Conservation (phyloP, 352 stramenopile species). For the Peronospora belbahrii region DNA sequence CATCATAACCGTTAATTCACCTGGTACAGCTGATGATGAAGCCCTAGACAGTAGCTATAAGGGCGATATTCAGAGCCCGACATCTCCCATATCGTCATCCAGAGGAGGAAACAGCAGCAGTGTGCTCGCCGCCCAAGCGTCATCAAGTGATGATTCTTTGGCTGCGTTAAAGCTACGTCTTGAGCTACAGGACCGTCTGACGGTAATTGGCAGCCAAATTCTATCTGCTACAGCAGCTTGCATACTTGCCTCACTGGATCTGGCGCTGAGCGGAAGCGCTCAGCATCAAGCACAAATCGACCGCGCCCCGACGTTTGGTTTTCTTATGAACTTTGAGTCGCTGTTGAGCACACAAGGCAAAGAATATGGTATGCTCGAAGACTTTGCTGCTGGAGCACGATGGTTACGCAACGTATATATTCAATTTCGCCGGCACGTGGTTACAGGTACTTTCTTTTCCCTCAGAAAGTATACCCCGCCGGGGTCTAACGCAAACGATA, state of each 20-base stretch:
- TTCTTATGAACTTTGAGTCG: conserved; percentile 79
- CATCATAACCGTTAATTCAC: conserved; percentile 18
- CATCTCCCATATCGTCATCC: conserved; percentile 25
- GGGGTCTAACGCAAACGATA: conserved; percentile 21
- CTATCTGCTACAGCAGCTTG: conserved; percentile 63
- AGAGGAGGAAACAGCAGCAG: conserved; percentile 1
- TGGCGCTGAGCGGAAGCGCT: conserved; percentile 48
- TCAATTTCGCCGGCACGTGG: conserved; percentile 52
- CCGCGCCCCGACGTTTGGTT: conserved; percentile 47
- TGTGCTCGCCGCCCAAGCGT: conserved; percentile 9
- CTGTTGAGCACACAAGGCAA: conserved; percentile 89
- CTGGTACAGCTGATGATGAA: conserved; percentile 28
- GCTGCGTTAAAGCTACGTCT: conserved; percentile 54
- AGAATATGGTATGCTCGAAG: conserved; percentile 92
- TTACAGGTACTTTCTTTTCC: conserved; percentile 38
- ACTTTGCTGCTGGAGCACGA: conserved; percentile 76
- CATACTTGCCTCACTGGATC: conserved; percentile 54
- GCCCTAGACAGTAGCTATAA: conserved; percentile 18
- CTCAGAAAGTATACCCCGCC: conserved; percentile 52
- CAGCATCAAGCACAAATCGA: conserved; percentile 52
- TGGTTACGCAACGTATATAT: conserved; percentile 78
- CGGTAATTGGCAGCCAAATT: conserved; percentile 69
- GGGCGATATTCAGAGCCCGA: conserved; percentile 20
- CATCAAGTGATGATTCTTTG: conserved; percentile 33
- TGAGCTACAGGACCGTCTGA: conserved; percentile 59